Evolutionary conservation across 768 basidiomycete genomes (phyloP).

Genomic region (Tulasnella sp.): DNA sequence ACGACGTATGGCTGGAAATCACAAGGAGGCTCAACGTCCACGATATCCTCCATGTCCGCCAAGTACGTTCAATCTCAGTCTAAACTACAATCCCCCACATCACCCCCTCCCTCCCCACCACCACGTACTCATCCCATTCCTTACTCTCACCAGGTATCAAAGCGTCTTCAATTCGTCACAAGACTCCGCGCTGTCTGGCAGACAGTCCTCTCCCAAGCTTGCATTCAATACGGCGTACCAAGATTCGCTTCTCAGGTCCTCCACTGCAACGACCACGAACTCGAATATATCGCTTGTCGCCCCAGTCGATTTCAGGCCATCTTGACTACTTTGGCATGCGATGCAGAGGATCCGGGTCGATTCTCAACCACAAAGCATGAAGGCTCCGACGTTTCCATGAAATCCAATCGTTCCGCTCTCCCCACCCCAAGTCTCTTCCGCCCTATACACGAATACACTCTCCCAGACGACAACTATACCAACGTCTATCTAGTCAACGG

Average conservation of each 20-base stretch:
- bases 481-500: neutral
- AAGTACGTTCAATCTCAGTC: neutral
- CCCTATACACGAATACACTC: constrained; percentile 1
- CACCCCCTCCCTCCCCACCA: neutral
- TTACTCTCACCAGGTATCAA: neutral
- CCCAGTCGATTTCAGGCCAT: neutral
- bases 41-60: constrained; percentile 1
- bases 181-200: neutral
- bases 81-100: neutral
- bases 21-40: neutral
- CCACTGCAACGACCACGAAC: neutral
- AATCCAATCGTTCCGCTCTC: neutral
- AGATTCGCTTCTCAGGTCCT: neutral
- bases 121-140: neutral
- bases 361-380: neutral
- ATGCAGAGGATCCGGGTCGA: neutral
- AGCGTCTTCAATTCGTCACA: neutral
- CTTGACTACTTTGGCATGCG: neutral
- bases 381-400: neutral
- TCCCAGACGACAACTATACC: constrained; percentile 6
- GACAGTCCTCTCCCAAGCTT: neutral
- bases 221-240: constrained; percentile 5
- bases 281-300: constrained; percentile 7
- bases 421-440: neutral
- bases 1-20: constrained; percentile 8